Evolutionary conservation across 2,329 filamentous ascomycete species (phyloP).

Genomic region (Cordyceps tenuipes): DNA sequence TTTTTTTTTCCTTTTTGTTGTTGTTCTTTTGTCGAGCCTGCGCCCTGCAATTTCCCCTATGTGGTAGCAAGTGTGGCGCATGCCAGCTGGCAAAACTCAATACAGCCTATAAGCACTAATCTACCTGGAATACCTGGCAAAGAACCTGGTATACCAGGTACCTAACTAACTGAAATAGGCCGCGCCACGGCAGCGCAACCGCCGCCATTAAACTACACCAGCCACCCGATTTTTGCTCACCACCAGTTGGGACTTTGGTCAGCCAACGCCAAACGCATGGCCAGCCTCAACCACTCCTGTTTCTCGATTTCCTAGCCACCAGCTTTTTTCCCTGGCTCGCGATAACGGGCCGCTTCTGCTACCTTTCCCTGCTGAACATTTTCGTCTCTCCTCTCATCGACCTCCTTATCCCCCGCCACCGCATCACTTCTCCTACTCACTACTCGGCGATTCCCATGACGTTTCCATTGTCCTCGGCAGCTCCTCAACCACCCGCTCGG

Average conservation of each 20-base stretch:
- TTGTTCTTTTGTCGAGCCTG: not conserved
- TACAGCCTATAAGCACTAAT: too few species aligned
- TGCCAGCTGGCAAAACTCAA: not conserved
- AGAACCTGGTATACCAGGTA: not conserved
- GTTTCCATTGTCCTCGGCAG: not conserved
- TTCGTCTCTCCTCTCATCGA: not conserved
- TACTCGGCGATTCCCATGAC: not conserved
- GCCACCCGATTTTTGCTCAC: conserved; percentile 11
- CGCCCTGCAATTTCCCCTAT: not conserved
- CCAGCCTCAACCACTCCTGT: conserved; percentile 1
- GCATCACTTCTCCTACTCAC: not conserved
- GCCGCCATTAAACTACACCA: not conserved
- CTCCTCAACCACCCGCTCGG: not conserved
- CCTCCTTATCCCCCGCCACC: not conserved
- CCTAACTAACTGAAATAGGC: not conserved
- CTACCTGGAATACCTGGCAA: too few species aligned
- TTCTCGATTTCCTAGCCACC: conserved; percentile 9
- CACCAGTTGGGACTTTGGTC: not conserved
- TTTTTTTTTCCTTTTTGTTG: not conserved
- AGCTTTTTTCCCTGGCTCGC: conserved; percentile 1
- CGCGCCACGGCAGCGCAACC: not conserved
- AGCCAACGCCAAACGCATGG: not conserved
- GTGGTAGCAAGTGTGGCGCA: not conserved
- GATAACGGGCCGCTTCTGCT: not conserved
- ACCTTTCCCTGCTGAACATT: not conserved